Evolutionary conservation across 23 red algal species (phyloP), one percentile per base, ranked within the genome.

Genomic region (Gracilaria vermiculophylla): DNA sequence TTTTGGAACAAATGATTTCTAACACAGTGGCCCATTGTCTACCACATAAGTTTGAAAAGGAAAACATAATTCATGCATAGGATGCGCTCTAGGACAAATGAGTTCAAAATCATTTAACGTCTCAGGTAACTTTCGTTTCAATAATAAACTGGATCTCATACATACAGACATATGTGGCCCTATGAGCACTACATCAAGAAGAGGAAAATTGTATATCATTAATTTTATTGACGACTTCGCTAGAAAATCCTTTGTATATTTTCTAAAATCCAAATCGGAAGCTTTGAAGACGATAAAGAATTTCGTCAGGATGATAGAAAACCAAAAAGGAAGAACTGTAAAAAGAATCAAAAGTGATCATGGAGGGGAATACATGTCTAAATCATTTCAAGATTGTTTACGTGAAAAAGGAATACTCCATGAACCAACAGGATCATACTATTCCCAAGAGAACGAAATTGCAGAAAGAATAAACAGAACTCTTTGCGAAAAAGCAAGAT

Each of bases 131-230:
- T 43, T 9, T 36, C 41, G 44, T 1, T 62, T 43, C 9, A 87
- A 9, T 21, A 31, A 44, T 12, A 42, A 56, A 17, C 35, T 90
- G 33, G 29, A 79, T 1, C 73, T 90, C 37, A 57, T 90, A 2
- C 85, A 89, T 32, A 89, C 85, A 2, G 85, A 89, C 43, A 50
- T 89, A 3, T 89, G 34, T 53, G 66, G 67, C 1, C 71, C 69
- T 28, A 48, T 90, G 45, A 42, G 44, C 25, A 36, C 42, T 1
- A 40, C 2, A 19, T 77, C 86, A 10, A 66, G 16, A 42, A 73
- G 54, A 47, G 25, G 32, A n/a, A 76, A 66, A 45, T n/a, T 31
- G 4, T 90, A 90, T 55, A 65, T 79, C 47, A 50, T 64, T 17
- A 90, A 49, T 2, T 75, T 80, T 52, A 42, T 36, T 1, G 86